These are phyloP conservation scores for Cryphonectria radicalis DNA, from an alignment of 2,329 filamentous ascomycete genomes.

Conservation along the genomic window DNA sequence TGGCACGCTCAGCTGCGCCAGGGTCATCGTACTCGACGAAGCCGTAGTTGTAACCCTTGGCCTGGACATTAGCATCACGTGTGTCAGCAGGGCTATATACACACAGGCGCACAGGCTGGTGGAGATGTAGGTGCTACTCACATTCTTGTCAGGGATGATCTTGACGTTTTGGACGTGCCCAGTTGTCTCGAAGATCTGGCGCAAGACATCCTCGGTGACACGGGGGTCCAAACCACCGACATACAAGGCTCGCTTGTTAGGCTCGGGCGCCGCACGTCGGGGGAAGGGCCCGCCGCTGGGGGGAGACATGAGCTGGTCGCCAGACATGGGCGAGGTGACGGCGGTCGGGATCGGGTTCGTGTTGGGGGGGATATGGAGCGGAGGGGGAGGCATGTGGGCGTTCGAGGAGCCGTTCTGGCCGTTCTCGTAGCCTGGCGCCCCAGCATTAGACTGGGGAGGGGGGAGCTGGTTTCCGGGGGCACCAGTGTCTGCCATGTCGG, in stretches of 20 bases:
- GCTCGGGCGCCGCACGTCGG: slow-evolving; percentile 91
- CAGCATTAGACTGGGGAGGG: slow-evolving; percentile 69
- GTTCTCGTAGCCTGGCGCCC: slow-evolving; percentile 72
- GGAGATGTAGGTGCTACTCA: slow-evolving; percentile 54
- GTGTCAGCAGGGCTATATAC: slow-evolving; percentile 30
- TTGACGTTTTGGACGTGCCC: slow-evolving; percentile 98
- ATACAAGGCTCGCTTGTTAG: slow-evolving; percentile 97
- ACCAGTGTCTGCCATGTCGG: slow-evolving; percentile 78
- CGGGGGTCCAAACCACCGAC: slow-evolving; percentile 93
- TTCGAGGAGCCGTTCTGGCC: slow-evolving; percentile 73
- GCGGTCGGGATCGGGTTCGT: slow-evolving; percentile 93
- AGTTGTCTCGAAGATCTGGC: slow-evolving; percentile 98
- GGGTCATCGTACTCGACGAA: slow-evolving; percentile 99
- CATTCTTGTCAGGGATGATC: slow-evolving; percentile 99
- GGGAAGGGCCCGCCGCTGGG: slow-evolving; percentile 79
- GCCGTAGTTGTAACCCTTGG: slow-evolving; percentile 97
- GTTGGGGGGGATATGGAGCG: slow-evolving; percentile 93
- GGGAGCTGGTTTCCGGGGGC: slow-evolving; percentile 70
- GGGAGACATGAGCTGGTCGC: slow-evolving; percentile 77
- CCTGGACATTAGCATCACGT: slow-evolving; percentile 57
- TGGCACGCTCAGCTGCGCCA: slow-evolving; percentile 91
- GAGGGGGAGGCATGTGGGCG: slow-evolving; percentile 85
- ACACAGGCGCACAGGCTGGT: not conserved
- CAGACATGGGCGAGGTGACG: slow-evolving; percentile 85
- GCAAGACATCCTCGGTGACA: slow-evolving; percentile 93